A percentile compares a stretch with the other conserved stretches of the same genome.
These are phyloP conservation scores for Pleurotus tuber-regium DNA, from an alignment of 768 basidiomycete species.

Conservation along the genomic window DNA sequence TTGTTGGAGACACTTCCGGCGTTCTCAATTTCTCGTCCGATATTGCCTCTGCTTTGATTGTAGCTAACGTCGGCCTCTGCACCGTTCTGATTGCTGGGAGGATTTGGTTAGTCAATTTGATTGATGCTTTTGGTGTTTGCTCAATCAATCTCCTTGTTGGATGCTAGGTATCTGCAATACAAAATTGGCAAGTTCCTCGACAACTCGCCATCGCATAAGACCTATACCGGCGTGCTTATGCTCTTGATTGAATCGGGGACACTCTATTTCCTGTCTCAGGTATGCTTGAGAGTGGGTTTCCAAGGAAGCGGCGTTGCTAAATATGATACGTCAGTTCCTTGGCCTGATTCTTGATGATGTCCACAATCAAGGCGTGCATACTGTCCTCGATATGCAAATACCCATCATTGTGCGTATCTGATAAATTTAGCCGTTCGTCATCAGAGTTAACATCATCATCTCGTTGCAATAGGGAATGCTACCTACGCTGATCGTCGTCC, in stretches of 20 bases:
- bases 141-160: background rate
- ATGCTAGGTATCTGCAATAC: conserved; percentile 2
- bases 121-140: background rate
- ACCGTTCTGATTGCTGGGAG: conserved; percentile 6
- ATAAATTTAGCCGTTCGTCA: background rate
- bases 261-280: conserved; percentile 4
- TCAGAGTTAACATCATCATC: too few relatives aligned
- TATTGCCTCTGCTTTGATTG: conserved; percentile 1
- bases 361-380: conserved; percentile 6
- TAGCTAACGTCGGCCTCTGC: conserved; percentile 2
- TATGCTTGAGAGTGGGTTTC: too few relatives aligned
- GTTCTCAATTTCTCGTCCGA: conserved; percentile 5
- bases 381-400: conserved; percentile 9
- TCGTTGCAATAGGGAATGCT: background rate
- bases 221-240: conserved; percentile 3
- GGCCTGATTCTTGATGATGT: conserved; percentile 5
- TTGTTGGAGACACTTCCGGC: background rate
- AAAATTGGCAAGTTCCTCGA: background rate
- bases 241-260: conserved; percentile 6
- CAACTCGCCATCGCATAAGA: background rate
- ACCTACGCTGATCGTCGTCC: conserved; percentile 7
- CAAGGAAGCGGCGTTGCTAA: background rate
- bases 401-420: conserved; percentile 1
- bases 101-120: background rate
- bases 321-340: background rate